Evolutionary conservation across 108 stramenopile species (phyloP), one percentile per base, ranked within the genome.

Genomic region (Pseudonitzschia multiseries): DNA sequence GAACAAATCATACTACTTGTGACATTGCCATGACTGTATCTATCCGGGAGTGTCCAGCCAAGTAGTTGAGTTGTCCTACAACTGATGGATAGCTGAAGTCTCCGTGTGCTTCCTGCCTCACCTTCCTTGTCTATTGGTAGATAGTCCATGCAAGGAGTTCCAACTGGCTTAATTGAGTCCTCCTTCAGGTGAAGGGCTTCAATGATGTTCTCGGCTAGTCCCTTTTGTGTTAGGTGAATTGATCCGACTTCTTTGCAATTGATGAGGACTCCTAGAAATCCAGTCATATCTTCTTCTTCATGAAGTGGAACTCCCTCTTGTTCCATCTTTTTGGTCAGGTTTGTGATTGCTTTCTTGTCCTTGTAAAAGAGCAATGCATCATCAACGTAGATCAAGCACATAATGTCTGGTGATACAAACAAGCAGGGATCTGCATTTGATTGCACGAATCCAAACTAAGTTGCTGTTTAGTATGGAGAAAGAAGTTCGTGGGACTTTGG

Each of bases 381-480:
- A 54, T 87, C 81, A 1, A 87, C 84, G 65, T 85, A 89, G 0
- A 75, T 53, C 2, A 90, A 48, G n/a, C 73, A 76, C 24, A 87
- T 69, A 0, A 86, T 50, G 4, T 73, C 64, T 0, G 62, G 20
- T 0, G 70, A 77, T 50, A 83, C 68, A 26, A 90, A 86, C 22
- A 90, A 59, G 42, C 89, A 90, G 10, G 85, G 84, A 66, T 84
- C 85, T 29, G 71, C 27, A 4, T 74, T 54, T 20, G 33, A 31
- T 15, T 33, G 4, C 17, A 41, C 0, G 40, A 71, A 65, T 9
- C 27, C 41, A 15, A 75, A 56, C 65, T 74, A 68, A 48, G 69
- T 44, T 50, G 46, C 24, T 33, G 24, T 72, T 41, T 14, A 3
- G 68, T 61, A 61, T 74, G 71, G 8, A 44, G 8, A 20, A 66